phyloP scores from a whole-genome alignment of 768 basidiomycete species.

The Roridomyces roridus region DNA sequence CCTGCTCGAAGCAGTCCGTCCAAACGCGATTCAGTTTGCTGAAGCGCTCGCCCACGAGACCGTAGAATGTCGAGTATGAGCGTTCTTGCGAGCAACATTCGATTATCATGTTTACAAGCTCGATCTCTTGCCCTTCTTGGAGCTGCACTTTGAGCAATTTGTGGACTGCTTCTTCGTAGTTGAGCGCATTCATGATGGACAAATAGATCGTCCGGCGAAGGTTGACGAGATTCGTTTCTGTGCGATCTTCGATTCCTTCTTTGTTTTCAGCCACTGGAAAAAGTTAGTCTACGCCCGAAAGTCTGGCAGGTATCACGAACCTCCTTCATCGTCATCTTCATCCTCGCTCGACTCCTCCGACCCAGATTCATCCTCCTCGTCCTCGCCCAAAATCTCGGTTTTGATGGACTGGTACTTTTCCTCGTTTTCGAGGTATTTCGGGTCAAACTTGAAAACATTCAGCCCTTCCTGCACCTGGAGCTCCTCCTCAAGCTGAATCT shows the following conservation, averaged over 20 bases:
- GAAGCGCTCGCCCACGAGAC: constrained; percentile 94
- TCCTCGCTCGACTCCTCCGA: constrained; percentile 72
- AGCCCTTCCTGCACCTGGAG: constrained; percentile 93
- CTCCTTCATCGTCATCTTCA: constrained; percentile 55
- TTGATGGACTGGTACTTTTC: constrained; percentile 94
- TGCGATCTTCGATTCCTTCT: constrained; percentile 92
- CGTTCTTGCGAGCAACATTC: constrained; percentile 99
- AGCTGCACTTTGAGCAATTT: constrained; percentile 94
- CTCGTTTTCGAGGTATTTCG: constrained; percentile 88
- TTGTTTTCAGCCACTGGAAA: constrained; percentile 71
- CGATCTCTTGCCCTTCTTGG: constrained; percentile 94
- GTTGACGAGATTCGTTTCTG: constrained; percentile 95
- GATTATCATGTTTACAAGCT: constrained; percentile 97
- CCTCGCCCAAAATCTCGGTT: constrained; percentile 91
- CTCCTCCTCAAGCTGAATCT: constrained; percentile 91
- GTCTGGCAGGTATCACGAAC: constrained; percentile 25
- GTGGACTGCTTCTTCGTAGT: constrained; percentile 98
- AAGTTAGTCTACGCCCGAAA: not conserved
- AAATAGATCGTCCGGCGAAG: constrained; percentile 92
- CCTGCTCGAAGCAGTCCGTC: constrained; percentile 88
- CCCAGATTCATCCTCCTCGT: constrained; percentile 74
- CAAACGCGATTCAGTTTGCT: constrained; percentile 95
- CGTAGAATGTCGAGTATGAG: constrained; percentile 97
- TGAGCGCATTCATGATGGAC: constrained; percentile 98
- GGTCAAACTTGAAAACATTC: constrained; percentile 96